Evolutionary conservation across 164 flowering plant species (phyloP), one percentile per base, ranked within the genome.

Genomic region (Chimonanthus praecox): DNA sequence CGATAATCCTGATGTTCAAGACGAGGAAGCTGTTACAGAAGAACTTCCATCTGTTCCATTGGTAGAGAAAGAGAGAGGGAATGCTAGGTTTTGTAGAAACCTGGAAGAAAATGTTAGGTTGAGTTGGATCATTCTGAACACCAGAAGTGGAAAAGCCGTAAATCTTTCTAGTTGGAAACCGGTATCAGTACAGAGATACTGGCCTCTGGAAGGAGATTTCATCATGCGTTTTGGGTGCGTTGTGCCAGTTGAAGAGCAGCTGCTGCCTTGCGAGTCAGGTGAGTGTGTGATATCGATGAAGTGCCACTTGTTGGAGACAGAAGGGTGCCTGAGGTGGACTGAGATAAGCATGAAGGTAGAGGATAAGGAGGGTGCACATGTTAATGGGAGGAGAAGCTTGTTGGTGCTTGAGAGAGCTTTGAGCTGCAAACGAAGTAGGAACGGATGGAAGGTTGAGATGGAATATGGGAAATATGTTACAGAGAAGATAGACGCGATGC

Each of bases 141-240:
- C 74, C 69, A 80, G 71, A 47, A 63, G 10, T 8, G 77, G 81
- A 2, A 77, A 67, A 66, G 69, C 76, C 4, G 82, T 79, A 2
- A 83, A 81, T 33, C 78, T 79, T 10, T 81, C 83, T 1, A 81
- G 82, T 71, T 81, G 81, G 83, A 79, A 71, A 72, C 82, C 83
- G 4, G 6, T 79, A 18, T 44, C 47, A 21, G 76, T 77, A 13
- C 73, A 77, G 67, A 73, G 74, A 66, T 69, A 71, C 70, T 81
- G 82, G 86, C 74, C 78, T 10, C 61, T 67, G 5, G 60, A 73
- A 5, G 60, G 72, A 2, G 74, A 75, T 10, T 70, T 77, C 33
- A 9, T 67, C 46, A 58, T 79, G 50, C 74, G 71, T 2, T 83
- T 81, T 48, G 84, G 82, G 47, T 77, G 78, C 62, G 69, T 75